Conservation (phyloP, 257 asterid genomes). For the Ajuga chamaepitys region DNA sequence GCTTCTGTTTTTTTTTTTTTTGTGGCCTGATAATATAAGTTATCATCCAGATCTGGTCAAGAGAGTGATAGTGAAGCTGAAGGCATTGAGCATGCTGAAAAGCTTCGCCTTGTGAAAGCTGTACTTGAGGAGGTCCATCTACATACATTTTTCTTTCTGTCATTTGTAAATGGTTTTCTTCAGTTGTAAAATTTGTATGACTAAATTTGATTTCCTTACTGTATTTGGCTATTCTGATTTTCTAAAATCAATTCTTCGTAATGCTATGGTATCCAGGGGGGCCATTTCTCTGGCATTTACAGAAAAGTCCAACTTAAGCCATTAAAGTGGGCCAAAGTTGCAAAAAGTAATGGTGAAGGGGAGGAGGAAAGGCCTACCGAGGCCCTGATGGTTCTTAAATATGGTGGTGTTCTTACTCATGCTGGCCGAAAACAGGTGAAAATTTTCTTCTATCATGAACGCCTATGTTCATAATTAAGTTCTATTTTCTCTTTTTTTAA, state of each 20-base stretch:
- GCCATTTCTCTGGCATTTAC: slow-evolving; percentile 97
- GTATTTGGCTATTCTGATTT: neutral
- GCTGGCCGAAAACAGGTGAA: slow-evolving; percentile 96
- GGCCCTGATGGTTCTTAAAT: slow-evolving; percentile 96
- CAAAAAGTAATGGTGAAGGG: slow-evolving; percentile 73
- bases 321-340: slow-evolving; percentile 75
- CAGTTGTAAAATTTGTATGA: neutral
- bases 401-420: slow-evolving; percentile 99
- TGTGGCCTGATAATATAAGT: neutral
- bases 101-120: slow-evolving; percentile 99
- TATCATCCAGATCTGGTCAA: slow-evolving; percentile 60
- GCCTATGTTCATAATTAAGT: neutral
- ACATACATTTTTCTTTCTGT: neutral
- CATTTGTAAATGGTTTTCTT: neutral
- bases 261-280: slow-evolving; percentile 56
- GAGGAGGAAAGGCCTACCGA: slow-evolving; percentile 91
- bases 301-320: slow-evolving; percentile 97
- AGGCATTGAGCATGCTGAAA: slow-evolving; percentile 93
- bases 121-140: slow-evolving; percentile 95
- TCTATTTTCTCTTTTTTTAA: neutral
- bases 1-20: neutral
- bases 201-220: neutral
- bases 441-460: neutral
- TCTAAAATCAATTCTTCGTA: neutral
- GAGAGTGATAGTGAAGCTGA: slow-evolving; percentile 99